Conservation (phyloP, 169 alveolate genomes). For the Plasmodium sp. region DNA sequence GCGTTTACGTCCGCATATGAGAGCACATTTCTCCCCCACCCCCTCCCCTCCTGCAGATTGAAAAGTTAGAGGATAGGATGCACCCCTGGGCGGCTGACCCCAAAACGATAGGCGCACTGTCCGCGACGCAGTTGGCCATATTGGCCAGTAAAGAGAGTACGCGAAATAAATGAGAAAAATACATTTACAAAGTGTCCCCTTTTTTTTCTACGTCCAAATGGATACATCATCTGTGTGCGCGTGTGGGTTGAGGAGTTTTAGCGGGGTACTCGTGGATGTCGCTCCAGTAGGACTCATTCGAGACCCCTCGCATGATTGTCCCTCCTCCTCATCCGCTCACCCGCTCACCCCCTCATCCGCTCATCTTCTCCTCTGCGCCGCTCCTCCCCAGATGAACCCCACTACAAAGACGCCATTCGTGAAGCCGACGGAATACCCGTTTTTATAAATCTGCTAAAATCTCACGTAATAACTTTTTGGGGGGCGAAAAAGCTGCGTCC, state of each 20-base stretch:
- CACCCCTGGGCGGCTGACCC: constrained; percentile 98
- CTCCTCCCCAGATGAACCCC: constrained; percentile 81
- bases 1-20: background rate
- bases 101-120: constrained; percentile 95
- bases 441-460: constrained; percentile 83
- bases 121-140: constrained; percentile 96
- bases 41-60: constrained; percentile 78
- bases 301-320: background rate
- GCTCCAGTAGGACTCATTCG: background rate
- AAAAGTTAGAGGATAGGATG: constrained; percentile 89
- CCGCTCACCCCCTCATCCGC: background rate
- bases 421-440: constrained; percentile 88
- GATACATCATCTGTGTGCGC: background rate
- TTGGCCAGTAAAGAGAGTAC: constrained; percentile 87
- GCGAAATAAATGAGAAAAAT: background rate
- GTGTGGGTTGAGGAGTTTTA: background rate
- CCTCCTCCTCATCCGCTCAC: background rate
- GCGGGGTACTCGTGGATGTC: background rate
- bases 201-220: background rate
- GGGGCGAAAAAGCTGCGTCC: constrained; percentile 15
- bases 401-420: constrained; percentile 85
- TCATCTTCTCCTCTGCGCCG: background rate
- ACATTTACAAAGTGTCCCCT: background rate
- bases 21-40: background rate
- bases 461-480: constrained; percentile 75